Evolutionary conservation across 306 rosid genomes (phyloP), one percentile per base, ranked within the genome.

Genomic region (Urtica urens): DNA sequence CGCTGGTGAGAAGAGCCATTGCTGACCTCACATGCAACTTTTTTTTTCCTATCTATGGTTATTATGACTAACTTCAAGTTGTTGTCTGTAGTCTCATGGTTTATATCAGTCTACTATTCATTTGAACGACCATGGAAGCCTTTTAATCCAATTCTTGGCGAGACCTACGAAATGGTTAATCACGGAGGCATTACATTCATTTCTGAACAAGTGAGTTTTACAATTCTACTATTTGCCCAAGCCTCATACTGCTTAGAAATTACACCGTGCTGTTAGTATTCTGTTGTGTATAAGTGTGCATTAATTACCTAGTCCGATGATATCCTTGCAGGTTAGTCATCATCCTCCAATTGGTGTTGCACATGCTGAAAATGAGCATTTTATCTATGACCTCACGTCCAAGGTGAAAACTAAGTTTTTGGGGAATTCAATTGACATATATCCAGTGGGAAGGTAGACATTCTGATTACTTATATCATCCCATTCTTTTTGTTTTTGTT

Each of bases 311-410:
- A 7, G 13, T 20, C 23, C 40, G 29, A 34, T 25, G 20, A 55
- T 23, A 53, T 68, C 8, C 23, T 13, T 75, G 52, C 78, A 87
- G 96, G 93, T 87, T 43, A 80, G 94, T 72, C 96, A 87, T 74
- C 96, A 87, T 66, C 96, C 94, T 55, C 96, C 96, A 49, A 87
- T 74, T 84, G 71, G 96, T 72, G 96, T 83, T 53, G 96, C 76
- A 42, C 94, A 80, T 59, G 88, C 86, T 17, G 96, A 87, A 72
- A 87, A 80, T 51, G 88, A 80, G 66, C 93, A 87, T 61, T 87
- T 87, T 64, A 21, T 75, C 45, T 88, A 88, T 60, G 93, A 83
- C 20, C 68, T 83, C 52, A 83, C 96, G 7, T 88, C 96, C 39
- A 88, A 88, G 81, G 71, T 88, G 60, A 83, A 83, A 51, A 88